Evolutionary conservation across 768 basidiomycete species (phyloP).

Genomic region (Podaxis sp.): DNA sequence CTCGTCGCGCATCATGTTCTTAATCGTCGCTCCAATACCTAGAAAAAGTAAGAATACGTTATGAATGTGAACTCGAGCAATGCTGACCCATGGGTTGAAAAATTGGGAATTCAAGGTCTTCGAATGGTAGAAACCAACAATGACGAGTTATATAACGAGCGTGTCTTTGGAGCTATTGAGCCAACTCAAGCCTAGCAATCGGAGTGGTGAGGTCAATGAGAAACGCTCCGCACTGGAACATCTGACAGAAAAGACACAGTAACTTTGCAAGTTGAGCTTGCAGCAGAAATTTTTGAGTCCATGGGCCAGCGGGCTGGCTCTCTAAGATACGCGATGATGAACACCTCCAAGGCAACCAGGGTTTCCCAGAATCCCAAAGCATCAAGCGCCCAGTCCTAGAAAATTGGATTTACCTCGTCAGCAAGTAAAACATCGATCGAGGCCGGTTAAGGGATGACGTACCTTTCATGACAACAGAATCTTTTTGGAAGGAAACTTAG

Average conservation of each 20-base stretch:
- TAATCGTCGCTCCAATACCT: background rate
- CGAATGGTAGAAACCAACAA: background rate
- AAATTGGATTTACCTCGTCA: background rate
- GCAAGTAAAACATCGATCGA: slow-evolving; percentile 11
- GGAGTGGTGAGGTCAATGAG: slow-evolving; percentile 6
- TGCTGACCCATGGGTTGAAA: background rate
- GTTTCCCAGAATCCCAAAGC: background rate
- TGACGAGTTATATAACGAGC: slow-evolving; percentile 4
- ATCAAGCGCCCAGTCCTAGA: background rate
- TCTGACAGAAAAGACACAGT: background rate
- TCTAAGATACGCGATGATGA: background rate
- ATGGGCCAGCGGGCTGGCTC: background rate
- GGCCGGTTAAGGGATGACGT: slow-evolving; percentile 5
- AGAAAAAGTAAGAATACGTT: background rate
- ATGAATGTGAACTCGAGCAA: background rate
- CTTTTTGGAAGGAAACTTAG: background rate
- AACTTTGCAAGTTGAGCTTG: background rate
- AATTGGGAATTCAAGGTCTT: background rate
- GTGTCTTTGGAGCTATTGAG: slow-evolving; percentile 9
- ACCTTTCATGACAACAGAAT: background rate
- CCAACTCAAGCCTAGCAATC: background rate
- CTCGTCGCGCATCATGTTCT: background rate
- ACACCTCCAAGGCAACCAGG: background rate
- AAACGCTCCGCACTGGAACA: slow-evolving; percentile 10
- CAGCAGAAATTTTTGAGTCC: background rate